Conservation (phyloP, 2,329 filamentous ascomycete species). For the Sporothrix pallida region DNA sequence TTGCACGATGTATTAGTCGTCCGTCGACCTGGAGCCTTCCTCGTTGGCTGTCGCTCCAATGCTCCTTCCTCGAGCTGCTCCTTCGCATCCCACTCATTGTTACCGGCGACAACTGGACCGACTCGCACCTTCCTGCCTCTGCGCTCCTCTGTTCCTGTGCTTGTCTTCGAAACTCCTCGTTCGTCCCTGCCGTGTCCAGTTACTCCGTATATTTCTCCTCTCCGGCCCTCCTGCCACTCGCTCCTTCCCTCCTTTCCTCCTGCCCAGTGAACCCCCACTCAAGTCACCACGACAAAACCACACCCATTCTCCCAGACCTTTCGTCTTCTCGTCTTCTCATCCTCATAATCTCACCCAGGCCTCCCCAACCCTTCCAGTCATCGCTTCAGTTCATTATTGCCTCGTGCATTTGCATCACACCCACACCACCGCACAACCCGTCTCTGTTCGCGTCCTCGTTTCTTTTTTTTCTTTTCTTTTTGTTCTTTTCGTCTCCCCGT, state of each 20-base stretch:
- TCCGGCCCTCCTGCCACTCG: background rate
- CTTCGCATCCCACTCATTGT: slow-evolving; percentile 9
- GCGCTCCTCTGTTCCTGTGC: background rate
- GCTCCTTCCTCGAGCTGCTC: background rate
- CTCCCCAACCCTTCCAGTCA: background rate
- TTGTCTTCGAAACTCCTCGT: background rate
- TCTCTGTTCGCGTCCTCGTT: background rate
- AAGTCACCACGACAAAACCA: background rate
- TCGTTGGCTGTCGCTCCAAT: background rate
- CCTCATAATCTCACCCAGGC: background rate
- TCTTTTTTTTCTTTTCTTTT: background rate
- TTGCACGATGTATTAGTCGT: slow-evolving; percentile 3
- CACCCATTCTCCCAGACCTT: background rate
- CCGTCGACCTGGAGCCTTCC: slow-evolving; percentile 1
- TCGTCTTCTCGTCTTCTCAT: slow-evolving; percentile 6
- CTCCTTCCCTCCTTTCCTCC: background rate
- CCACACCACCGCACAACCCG: slow-evolving; percentile 8
- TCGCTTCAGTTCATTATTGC: slow-evolving; percentile 8
- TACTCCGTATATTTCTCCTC: slow-evolving; percentile 28
- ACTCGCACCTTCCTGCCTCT: background rate
- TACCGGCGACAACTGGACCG: background rate
- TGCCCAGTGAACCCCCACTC: slow-evolving; percentile 1
- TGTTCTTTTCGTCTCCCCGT: background rate
- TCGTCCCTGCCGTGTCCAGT: slow-evolving; percentile 10
- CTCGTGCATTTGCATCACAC: slow-evolving; percentile 17